Base-by-base conservation (phyloP, 805 yeast species). In the Saccharomycopsis malanga region DNA sequence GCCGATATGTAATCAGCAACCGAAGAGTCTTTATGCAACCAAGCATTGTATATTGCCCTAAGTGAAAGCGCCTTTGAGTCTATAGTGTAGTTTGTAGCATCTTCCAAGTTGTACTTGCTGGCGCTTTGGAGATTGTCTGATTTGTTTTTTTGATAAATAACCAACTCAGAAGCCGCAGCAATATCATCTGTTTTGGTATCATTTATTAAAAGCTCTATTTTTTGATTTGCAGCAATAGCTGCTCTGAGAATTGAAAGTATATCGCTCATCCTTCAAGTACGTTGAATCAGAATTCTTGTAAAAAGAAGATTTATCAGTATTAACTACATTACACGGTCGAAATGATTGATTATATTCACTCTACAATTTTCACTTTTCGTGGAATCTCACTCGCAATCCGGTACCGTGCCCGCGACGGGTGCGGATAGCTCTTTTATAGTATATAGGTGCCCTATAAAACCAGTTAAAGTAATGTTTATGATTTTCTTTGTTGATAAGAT, bases 1-100 rank as follows among this genome's bases (percentile, higher is more conserved):
- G 76, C 80, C 9, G 79, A 73, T 50, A 87, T 74, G 61, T 91
- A 89, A 46, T 87, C 95, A 10, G 96, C 82, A 39, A 88, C 82
- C 34, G 81, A 74, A 23, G 84, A 71, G 46, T 84, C 86, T 50
- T 75, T 79, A 53, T 79, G 79, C 23, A 79, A 54, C 93, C 95
- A 91, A 54, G 93, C 83, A 57, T 85, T 87, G 34, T 77, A 70
- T 2, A 84, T 77, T 0, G 85, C 77, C 52, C 76, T 69, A 48
- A 87, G 66, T 14, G 72, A 18, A 5, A 32, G 36, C 12, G 36
- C 6, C 17, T 32, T 32, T 14, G 12, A 6, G 15, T 32, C 36
- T 9, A 32, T 32, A n/a, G 18, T 9, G 17, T 32, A 32, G 15
- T 32, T 32, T 6, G 36, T 32, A 14, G 5, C 7, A 5, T 38